Conservation (phyloP, 306 rosid genomes). For the Dalbergia oliveri region DNA sequence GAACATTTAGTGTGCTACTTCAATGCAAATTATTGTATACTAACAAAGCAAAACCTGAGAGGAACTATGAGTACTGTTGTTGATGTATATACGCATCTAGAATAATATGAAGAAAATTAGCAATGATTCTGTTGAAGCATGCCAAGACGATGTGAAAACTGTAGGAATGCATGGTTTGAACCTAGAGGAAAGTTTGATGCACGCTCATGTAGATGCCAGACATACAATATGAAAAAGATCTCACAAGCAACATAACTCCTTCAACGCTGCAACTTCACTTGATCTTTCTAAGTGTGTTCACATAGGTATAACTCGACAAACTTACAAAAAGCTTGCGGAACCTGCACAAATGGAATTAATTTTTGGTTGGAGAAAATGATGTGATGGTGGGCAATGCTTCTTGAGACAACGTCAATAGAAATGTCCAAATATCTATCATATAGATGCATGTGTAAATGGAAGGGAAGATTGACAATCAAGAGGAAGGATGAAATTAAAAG, state of each 20-base stretch:
- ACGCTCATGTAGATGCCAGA: constrained; percentile 21
- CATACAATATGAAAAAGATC: constrained; percentile 29
- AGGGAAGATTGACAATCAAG: constrained; percentile 19
- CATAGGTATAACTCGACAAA: constrained; percentile 86
- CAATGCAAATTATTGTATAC: constrained; percentile 11
- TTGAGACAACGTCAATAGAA: constrained; percentile 7
- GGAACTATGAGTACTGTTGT: constrained; percentile 25
- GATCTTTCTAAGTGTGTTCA: constrained; percentile 74
- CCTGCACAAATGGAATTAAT: constrained; percentile 62
- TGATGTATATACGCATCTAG: constrained; percentile 19
- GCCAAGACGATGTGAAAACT: constrained; percentile 6
- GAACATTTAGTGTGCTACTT: constrained; percentile 30
- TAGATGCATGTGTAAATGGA: constrained; percentile 9
- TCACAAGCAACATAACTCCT: constrained; percentile 19
- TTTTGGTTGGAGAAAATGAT: background rate
- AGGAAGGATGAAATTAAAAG: constrained; percentile 20
- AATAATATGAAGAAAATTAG: constrained; percentile 32
- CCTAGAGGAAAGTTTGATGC: constrained; percentile 32
- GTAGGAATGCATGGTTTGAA: constrained; percentile 32
- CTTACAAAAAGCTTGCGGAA: constrained; percentile 85
- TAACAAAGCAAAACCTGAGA: constrained; percentile 20
- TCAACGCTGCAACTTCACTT: constrained; percentile 35
- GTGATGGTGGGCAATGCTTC: background rate
- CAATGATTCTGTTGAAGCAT: constrained; percentile 18
- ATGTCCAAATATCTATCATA: constrained; percentile 1